Conservation (phyloP, 202 grass and related monocot species). For the Brachypodium distachyon region DNA sequence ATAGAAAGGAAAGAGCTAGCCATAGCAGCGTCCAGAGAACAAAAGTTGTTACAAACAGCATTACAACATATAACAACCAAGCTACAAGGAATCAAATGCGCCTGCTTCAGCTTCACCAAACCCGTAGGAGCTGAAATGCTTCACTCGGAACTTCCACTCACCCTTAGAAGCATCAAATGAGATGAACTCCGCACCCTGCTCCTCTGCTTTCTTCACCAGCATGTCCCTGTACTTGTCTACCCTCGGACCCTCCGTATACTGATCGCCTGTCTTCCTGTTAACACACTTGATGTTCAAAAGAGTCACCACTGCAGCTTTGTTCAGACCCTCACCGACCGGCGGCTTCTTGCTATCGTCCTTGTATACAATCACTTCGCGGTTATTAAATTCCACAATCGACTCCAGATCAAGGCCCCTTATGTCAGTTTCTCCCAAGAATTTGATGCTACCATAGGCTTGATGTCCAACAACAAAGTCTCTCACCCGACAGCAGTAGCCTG, state of each 20-base stretch:
- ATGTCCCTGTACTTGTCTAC: slow-evolving; percentile 80
- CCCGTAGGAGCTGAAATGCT: slow-evolving; percentile 71
- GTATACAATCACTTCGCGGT: slow-evolving; percentile 91
- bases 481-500: slow-evolving; percentile 61
- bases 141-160: slow-evolving; percentile 85
- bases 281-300: slow-evolving; percentile 75
- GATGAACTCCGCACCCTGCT: slow-evolving; percentile 75
- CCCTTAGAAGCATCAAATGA: slow-evolving; percentile 55
- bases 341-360: slow-evolving; percentile 84
- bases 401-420: slow-evolving; percentile 70
- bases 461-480: slow-evolving; percentile 70
- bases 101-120: slow-evolving; percentile 19
- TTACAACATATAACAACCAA: background rate
- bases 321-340: slow-evolving; percentile 57
- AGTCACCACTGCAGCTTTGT: slow-evolving; percentile 78
- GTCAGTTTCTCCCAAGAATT: slow-evolving; percentile 70
- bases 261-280: slow-evolving; percentile 63
- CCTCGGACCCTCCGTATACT: slow-evolving; percentile 34
- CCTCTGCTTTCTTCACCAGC: slow-evolving; percentile 55
- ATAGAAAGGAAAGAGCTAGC: background rate
- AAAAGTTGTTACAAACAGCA: background rate
- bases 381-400: slow-evolving; percentile 68
- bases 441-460: slow-evolving; percentile 69
- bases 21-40: background rate
- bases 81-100: background rate